Percentiles rank a stretch among this genome's conserved stretches.
phyloP scores from a whole-genome alignment of 495 filamentous ascomycete genomes.

The Clohesyomyces aquaticus region DNA sequence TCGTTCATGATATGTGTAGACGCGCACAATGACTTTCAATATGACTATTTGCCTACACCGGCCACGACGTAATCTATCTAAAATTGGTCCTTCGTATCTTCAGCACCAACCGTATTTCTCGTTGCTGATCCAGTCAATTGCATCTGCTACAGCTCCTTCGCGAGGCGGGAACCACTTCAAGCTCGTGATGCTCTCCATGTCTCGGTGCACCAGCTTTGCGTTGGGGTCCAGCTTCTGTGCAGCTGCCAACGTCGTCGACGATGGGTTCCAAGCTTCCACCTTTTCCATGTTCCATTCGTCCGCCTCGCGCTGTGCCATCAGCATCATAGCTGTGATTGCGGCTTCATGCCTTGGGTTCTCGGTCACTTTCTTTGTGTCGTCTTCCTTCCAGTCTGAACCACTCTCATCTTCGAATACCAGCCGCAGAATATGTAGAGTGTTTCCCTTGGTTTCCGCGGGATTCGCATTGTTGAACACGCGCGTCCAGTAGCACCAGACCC shows the following conservation, averaged over 20 bases:
- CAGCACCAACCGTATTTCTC: constrained; percentile 97
- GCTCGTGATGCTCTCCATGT: constrained; percentile 65
- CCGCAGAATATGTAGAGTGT: constrained; percentile 77
- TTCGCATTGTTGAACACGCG: constrained; percentile 64
- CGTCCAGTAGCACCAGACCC: constrained; percentile 82
- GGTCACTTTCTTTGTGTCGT: constrained; percentile 13
- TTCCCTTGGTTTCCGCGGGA: constrained; percentile 55
- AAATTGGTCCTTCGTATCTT: constrained; percentile 36
- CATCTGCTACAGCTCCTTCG: constrained; percentile 52
- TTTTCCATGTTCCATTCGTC: constrained; percentile 61
- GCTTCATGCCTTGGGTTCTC: constrained; percentile 14
- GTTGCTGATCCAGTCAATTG: constrained; percentile 83
- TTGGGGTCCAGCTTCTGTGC: constrained; percentile 57
- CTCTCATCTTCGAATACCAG: constrained; percentile 69
- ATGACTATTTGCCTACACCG: too few species aligned
- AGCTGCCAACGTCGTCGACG: constrained; percentile 59
- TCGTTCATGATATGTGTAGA: too few species aligned
- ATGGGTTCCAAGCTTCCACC: constrained; percentile 70
- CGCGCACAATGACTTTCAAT: too few species aligned
- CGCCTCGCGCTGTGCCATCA: constrained; percentile 60
- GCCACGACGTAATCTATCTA: too few species aligned
- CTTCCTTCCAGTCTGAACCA: constrained; percentile 24
- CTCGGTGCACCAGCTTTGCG: constrained; percentile 59
- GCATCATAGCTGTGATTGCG: constrained; percentile 58
- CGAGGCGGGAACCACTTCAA: constrained; percentile 63